Evolutionary conservation across 2,329 filamentous ascomycete species (phyloP), one percentile per base, ranked within the genome.

Genomic region (Xylariales sp.): DNA sequence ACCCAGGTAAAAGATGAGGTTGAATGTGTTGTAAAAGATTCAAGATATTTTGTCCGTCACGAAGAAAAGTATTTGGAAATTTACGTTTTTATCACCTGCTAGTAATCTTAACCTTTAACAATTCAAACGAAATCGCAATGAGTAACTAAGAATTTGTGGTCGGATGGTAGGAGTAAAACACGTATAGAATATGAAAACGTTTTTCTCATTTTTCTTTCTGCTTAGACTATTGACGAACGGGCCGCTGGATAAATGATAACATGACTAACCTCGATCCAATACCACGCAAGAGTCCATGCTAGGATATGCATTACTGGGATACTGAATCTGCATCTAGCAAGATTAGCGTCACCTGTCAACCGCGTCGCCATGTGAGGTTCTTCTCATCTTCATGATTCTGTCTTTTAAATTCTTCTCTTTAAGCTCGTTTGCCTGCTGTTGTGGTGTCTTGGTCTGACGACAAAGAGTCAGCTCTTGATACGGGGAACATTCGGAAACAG

Each of bases 361-460:
- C 72, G 75, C 69, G 64, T 79, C 78, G 72, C 78, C 80, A 77
- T 80, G 83, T 74, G 81, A 83, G 78, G 80, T 77, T 76, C 74
- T 83, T 81, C 84, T 85, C 83, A 85, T 85, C 81, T 85, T 83
- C 79, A 84, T 85, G 71, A 87, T 85, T 76, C 81, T 83, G 71
- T 86, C 84, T 76, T 81, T 83, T n/a, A 86, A 77, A 74, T 86
- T 80, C 74, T 80, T 83, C 75, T 87, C 84, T 68, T 82, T 80
- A 67, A 83, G 77, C 73, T 84, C 80, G 71, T 80, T 85, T 66
- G 82, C 80, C 71, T 79, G 75, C 69, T 80, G 80, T 68, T 82
- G 80, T 55, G 78, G 77, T 61, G 78, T 79, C 75, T 81, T 75
- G 61, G 75, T 76, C 72, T 78, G 75, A 74, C 60, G 65, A 67